Evolutionary conservation across 495 filamentous ascomycete species (phyloP), one percentile per base, ranked within the genome.

Genomic region (Thozetella sp.): DNA sequence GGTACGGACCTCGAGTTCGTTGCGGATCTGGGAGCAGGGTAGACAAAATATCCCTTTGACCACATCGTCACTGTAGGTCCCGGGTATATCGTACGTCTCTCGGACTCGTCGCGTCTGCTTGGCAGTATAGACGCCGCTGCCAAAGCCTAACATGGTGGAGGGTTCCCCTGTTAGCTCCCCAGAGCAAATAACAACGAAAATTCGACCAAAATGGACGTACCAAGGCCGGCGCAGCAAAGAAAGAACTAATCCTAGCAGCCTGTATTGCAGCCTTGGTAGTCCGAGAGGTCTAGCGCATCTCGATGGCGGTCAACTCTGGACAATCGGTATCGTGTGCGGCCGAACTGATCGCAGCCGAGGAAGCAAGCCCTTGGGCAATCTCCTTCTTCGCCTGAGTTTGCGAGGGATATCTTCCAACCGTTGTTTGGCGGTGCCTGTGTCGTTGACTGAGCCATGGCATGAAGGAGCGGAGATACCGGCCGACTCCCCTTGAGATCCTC

Each of bases 1-100:
- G 22, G 48, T 54, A 27, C 65, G 62, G 37, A 69, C 40, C 27
- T 69, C 67, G 27, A 67, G 30, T 2, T 65, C 64, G 45, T 69
- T 67, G 6, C 62, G 58, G 30, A 67, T 63, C n/a, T 67, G 45
- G 15, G 67, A 69, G 51, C 67, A 69, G 15, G 64, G 67, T 55
- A 67, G 67, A 45, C 67, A 69, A 37, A 61, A 63, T 15, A 69
- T 69, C 1, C 67, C 67, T 22, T 59, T 65, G 52, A 26, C 55
- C 9, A 69, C 51, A 46, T 69, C 67, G 40, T 59, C 55, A 20
- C 57, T 26, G 27, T 58, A 56, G 37, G 27, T 61, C 24, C 67
- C 67, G 17, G 58, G 53, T 52, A 69, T 69, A 52, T 54, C 55
- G 25, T 69, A 69, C n/a, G 45, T 60, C 13, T 63, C n/a, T 10